These are phyloP conservation scores for Funneliformis geosporum DNA, from an alignment of 192 early-diverging fungal genomes.

Conservation along the genomic window DNA sequence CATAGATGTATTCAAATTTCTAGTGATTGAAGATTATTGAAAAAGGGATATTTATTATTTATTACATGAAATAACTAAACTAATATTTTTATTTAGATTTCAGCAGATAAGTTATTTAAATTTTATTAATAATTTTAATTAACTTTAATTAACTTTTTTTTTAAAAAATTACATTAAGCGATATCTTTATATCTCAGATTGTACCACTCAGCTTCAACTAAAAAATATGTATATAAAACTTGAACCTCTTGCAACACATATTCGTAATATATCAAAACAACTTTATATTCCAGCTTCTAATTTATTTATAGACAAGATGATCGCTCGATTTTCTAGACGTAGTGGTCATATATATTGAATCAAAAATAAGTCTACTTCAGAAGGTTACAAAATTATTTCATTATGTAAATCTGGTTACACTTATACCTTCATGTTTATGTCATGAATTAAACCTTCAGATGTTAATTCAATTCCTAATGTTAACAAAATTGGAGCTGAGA, in stretches of 20 bases:
- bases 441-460: constrained; percentile 1
- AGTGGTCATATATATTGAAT: constrained; percentile 33
- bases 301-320: constrained; percentile 39
- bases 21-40: constrained; percentile 11
- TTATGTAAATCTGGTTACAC: constrained; percentile 27
- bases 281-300: constrained; percentile 31
- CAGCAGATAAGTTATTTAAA: constrained; percentile 20
- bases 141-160: background rate
- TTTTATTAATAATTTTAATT: background rate
- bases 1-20: constrained; percentile 29
- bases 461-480: constrained; percentile 7
- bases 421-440: constrained; percentile 31
- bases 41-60: background rate
- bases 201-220: background rate
- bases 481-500: constrained; percentile 1
- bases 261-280: constrained; percentile 19
- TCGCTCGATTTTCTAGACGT: constrained; percentile 33
- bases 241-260: constrained; percentile 31
- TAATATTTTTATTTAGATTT: constrained; percentile 35
- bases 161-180: constrained; percentile 17
- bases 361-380: constrained; percentile 32
- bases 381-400: constrained; percentile 39
- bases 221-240: constrained; percentile 20
- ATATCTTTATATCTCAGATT: constrained; percentile 32
- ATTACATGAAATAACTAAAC: constrained; percentile 11